Percentiles rank a stretch among this genome's conserved stretches.
Evolutionary conservation across 129 eudicot genomes (phyloP).

Genomic region (Pseudognaphalium luteoalbum): DNA sequence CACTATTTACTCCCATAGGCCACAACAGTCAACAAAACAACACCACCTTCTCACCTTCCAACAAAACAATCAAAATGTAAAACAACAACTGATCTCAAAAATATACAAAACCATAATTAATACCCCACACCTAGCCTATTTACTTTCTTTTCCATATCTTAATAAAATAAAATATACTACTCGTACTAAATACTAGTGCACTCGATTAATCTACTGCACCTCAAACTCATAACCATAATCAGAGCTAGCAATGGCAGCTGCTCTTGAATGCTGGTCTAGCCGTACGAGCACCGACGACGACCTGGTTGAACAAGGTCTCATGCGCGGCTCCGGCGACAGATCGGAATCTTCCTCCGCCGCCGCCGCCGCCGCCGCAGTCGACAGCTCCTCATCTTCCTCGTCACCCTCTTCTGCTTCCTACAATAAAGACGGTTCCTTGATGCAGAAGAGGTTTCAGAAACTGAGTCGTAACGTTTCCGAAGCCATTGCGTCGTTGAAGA

Average conservation of each 20-base stretch:
- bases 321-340: conserved; percentile 76
- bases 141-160: not conserved
- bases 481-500: conserved; percentile 88
- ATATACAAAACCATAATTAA: not conserved
- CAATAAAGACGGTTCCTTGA: conserved; percentile 49
- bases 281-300: conserved; percentile 91
- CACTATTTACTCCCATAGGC: too few relatives aligned
- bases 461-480: conserved; percentile 90
- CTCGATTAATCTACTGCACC: not conserved
- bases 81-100: not conserved
- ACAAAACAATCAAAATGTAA: conserved; percentile 1
- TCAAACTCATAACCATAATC: not conserved
- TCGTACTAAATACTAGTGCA: too few relatives aligned
- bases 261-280: conserved; percentile 98
- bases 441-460: conserved; percentile 84
- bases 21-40: not conserved
- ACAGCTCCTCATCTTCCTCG: conserved; percentile 42
- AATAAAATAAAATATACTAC: too few relatives aligned
- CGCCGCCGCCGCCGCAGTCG: conserved; percentile 15
- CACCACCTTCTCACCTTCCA: not conserved
- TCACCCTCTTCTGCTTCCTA: conserved; percentile 22
- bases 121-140: not conserved
- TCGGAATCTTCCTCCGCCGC: conserved; percentile 59
- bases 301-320: conserved; percentile 88
- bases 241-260: conserved; percentile 66